Base-by-base conservation (phyloP, 208 protist species). In the Crithidia acanthocephali region DNA sequence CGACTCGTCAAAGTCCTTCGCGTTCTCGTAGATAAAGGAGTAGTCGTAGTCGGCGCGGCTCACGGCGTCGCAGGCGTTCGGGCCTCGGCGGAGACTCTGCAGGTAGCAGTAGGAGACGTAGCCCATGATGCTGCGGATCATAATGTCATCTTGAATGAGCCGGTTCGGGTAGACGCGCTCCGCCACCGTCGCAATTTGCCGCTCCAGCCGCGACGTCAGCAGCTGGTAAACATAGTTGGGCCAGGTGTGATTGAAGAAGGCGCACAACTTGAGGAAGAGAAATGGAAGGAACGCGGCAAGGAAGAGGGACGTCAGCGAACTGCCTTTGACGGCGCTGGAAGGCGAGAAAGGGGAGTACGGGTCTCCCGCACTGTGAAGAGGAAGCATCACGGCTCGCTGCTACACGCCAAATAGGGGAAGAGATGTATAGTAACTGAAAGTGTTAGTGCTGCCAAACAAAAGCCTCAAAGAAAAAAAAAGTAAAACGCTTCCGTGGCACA, bases 241-340 rank as follows among this genome's bases (percentile, higher is more conserved):
- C 84, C 86, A 91, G n/a, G 65, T 74, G 23, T 84, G 64, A 5
- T 52, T 59, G 44, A 91, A 71, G 56, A 92, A 88, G 45, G 53
- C 11, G 33, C 78, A 72, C 25, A 88, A 11, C 0, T 65, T 62
- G 22, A 60, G 25, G 22, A 56, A 68, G n/a, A 88, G 22, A 62
- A 74, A 62, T 1, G 86, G 86, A 6, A 86, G 27, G 37, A 89
- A 27, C 18, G 75, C 56, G 0, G 72, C 81, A 22, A 92, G 71
- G 16, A 87, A 40, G 20, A 89, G 20, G 2, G 65, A 61, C 18
- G 74, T 37, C 27, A 86, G 16, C 2, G 70, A 50, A 68, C 66
- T 83, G 20, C 64, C 63, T 8, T 42, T 57, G 59, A 55, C 25
- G 1, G 27, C 23, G 44, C 20, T 3, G 59, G 37, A 55, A 15